Percentiles rank a stretch among this genome's conserved stretches.
phyloP scores from a whole-genome alignment of 2,329 filamentous ascomycete species.

The Trichoderma hamatum region DNA sequence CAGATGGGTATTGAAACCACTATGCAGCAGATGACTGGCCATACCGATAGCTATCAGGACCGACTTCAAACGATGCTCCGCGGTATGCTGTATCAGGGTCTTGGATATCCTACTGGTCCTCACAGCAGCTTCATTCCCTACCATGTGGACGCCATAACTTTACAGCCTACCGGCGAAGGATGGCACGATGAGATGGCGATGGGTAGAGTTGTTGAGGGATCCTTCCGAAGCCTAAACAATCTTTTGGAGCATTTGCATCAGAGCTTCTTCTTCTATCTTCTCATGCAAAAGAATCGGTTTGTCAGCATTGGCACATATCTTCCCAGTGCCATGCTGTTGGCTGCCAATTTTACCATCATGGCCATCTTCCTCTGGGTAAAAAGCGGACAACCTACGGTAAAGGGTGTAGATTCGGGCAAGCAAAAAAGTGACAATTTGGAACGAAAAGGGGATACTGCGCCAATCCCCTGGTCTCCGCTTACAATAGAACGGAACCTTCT shows the following conservation, averaged over 20 bases:
- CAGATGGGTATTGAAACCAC: slow-evolving; percentile 89
- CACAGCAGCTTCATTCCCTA: slow-evolving; percentile 98
- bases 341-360: slow-evolving; percentile 93
- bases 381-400: slow-evolving; percentile 63
- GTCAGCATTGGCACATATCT: slow-evolving; percentile 98
- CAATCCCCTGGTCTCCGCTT: neutral
- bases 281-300: slow-evolving; percentile 89
- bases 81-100: slow-evolving; percentile 88
- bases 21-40: slow-evolving; percentile 87
- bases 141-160: slow-evolving; percentile 92
- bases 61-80: slow-evolving; percentile 85
- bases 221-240: slow-evolving; percentile 94
- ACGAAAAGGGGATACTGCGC: neutral
- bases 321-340: slow-evolving; percentile 95
- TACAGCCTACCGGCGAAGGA: slow-evolving; percentile 86
- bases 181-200: slow-evolving; percentile 99
- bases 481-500: slow-evolving; percentile 59
- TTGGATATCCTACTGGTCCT: slow-evolving; percentile 85
- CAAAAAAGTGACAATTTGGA: neutral
- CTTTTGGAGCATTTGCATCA: slow-evolving; percentile 95
- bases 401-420: slow-evolving; percentile 22
- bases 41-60: slow-evolving; percentile 76
- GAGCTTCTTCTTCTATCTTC: slow-evolving; percentile 98
- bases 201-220: slow-evolving; percentile 83
- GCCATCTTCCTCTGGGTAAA: slow-evolving; percentile 92